Base-by-base conservation (phyloP, 371 early-diverging fungal genomes). In the Mucor racemosus region DNA sequence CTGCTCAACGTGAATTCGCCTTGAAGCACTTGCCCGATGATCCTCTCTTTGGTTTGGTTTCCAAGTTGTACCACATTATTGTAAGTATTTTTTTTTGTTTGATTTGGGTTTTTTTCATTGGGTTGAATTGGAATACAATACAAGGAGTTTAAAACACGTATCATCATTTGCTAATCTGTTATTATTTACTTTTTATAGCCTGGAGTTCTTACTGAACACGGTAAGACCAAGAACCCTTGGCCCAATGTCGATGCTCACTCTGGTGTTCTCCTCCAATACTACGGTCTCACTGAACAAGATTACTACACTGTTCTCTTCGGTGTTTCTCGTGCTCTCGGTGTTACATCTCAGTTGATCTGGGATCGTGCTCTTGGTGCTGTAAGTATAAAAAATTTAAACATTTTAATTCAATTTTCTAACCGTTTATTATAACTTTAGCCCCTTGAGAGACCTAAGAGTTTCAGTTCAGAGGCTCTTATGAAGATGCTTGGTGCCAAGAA, bases 221-320 rank as follows among this genome's bases (percentile, higher is more conserved):
- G 98, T 72, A 99, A 98, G 93, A 97, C 97, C 91, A 98, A 97
- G 95, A 99, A 99, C 94, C 99, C 99, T 69, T 99, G 95, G 95
- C 99, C 99, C 81, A 99, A 99, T 82, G 98, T 99, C 33, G 99
- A 99, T 79, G 98, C 98, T 62, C 99, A 99, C 93, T 92, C 92
- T 64, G 99, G 99, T 81, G 97, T 97, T 72, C 92, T 99, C 50
- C 90, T 98, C 69, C 93, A 94, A 76, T 94, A 97, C 91, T 99
- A 92, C 79, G 97, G 97, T 63, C 87, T 99, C 68, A 92, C 90
- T 48, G 97, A 99, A 84, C 97, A 99, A 86, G 96, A 97, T 87
- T 99, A 90, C 88, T 99, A 99, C 95, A 99, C 99, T 44, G 99
- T 99, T 59, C 87, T 99, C 69, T 99, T 99, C 71, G 99, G 97